Percentiles rank a stretch among this genome's conserved stretches.
Evolutionary conservation across 306 rosid genomes (phyloP).

Genomic region (Elaeagnus macrophylla): DNA sequence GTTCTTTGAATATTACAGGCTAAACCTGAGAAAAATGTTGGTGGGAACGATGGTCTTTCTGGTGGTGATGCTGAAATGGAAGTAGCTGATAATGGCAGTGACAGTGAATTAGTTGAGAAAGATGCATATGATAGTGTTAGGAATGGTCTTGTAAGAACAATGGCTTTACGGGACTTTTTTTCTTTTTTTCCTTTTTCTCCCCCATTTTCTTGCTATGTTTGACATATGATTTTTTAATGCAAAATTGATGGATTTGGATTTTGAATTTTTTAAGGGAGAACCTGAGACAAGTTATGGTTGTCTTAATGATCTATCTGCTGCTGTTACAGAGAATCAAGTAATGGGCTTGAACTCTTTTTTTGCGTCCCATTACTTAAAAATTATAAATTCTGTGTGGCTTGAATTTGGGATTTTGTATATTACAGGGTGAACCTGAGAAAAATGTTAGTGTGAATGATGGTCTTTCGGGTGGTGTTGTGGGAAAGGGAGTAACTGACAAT

Average conservation of each 20-base stretch:
- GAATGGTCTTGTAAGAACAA: constrained; percentile 6
- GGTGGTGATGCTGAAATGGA: constrained; percentile 7
- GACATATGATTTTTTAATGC: too few relatives aligned
- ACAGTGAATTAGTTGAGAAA: constrained; percentile 8
- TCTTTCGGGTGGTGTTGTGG: constrained; percentile 1
- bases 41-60: neutral
- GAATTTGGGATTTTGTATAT: constrained; percentile 3
- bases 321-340: constrained; percentile 20
- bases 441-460: neutral
- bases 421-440: constrained; percentile 4
- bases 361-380: neutral
- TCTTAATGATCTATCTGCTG: too few relatives aligned
- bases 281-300: too few relatives aligned
- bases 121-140: constrained; percentile 7
- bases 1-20: constrained; percentile 1
- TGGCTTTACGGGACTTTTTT: neutral
- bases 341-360: neutral
- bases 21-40: neutral
- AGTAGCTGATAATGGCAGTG: neutral
- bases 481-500: constrained; percentile 1
- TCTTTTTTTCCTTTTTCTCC: too few relatives aligned
- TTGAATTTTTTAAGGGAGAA: too few relatives aligned
- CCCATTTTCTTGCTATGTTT: too few relatives aligned
- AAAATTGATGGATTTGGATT: too few relatives aligned
- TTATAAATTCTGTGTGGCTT: neutral